Evolutionary conservation across 2,329 filamentous ascomycete genomes (phyloP).

Genomic region (Aphanocladium album): DNA sequence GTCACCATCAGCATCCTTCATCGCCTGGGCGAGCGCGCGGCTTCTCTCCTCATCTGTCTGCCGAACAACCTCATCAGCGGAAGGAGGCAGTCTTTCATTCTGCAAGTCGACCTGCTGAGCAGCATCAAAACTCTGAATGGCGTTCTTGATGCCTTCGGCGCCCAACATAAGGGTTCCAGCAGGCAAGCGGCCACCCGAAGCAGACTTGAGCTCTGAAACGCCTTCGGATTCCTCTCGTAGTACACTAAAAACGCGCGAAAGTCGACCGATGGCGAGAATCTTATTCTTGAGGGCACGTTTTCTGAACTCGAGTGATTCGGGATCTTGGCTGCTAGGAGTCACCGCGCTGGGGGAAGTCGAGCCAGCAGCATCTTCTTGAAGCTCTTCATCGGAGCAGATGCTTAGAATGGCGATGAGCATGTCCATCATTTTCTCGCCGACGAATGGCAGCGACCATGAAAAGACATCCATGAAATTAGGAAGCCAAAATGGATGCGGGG

Average conservation of each 20-base stretch:
- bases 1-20: constrained; percentile 87
- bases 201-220: constrained; percentile 96
- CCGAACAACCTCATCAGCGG: constrained; percentile 81
- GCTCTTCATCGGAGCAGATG: constrained; percentile 95
- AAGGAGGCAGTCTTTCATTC: constrained; percentile 90
- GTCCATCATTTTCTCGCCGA: constrained; percentile 98
- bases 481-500: constrained; percentile 97
- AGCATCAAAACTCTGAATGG: constrained; percentile 94
- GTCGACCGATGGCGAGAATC: constrained; percentile 91
- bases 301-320: constrained; percentile 88
- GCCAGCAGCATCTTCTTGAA: constrained; percentile 77
- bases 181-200: constrained; percentile 84
- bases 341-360: constrained; percentile 62
- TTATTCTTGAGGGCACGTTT: constrained; percentile 98
- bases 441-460: constrained; percentile 98
- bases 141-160: constrained; percentile 97
- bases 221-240: constrained; percentile 94
- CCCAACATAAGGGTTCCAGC: constrained; percentile 97
- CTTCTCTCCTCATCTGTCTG: constrained; percentile 76
- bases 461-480: constrained; percentile 99
- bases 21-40: constrained; percentile 79
- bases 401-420: constrained; percentile 99
- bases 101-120: constrained; percentile 94
- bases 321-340: constrained; percentile 50
- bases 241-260: constrained; percentile 97